Evolutionary conservation across 768 basidiomycete species (phyloP), one percentile per base, ranked within the genome.

Genomic region (Coprinopsis marcescibilis): DNA sequence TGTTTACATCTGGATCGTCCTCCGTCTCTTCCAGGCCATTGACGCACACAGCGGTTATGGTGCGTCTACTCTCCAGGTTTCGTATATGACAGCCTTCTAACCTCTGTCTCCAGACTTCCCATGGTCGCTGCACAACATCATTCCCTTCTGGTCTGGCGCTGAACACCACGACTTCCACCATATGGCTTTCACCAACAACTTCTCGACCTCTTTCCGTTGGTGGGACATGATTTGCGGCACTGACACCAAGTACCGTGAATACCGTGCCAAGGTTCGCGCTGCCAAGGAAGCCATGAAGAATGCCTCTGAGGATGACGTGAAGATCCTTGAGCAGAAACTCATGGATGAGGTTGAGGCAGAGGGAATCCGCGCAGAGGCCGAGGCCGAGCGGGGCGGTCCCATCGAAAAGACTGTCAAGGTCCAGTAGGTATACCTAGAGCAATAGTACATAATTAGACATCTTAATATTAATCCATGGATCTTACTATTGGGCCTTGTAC

Each of bases 151-250:
- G 94, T 86, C 89, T 5, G 94, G 95, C 30, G 93, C 93, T 0
- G 95, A 97, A 58, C 91, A 95, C 68, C 94, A 96, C 63, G 94
- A 97, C 61, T 97, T 92, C 80, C 95, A 98, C 67, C 95, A 99
- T 69, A 89, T 92, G 88, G 84, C 88, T 3, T 95, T 93, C 73
- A 81, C 80, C 41, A 92, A 93, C 73, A 94, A 94, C 73, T 95
- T 77, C 63, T 88, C 89, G 7, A 94, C 92, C 5, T 89, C 85
- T 17, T 96, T 96, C 81, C 80, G 92, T 32, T 95, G 89, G 85
- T 90, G 87, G 65, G 95, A 98, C 65, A 76, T 77, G 50, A 66
- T 91, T 54, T 83, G 89, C 58, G 93, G 93, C 42, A 98, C 95
- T 0, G 95, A 99, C 59, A 65, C 73, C 65, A 91, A 89, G 71